phyloP scores from a whole-genome alignment of 2,329 filamentous ascomycete genomes.

The Penicillium occitanis region DNA sequence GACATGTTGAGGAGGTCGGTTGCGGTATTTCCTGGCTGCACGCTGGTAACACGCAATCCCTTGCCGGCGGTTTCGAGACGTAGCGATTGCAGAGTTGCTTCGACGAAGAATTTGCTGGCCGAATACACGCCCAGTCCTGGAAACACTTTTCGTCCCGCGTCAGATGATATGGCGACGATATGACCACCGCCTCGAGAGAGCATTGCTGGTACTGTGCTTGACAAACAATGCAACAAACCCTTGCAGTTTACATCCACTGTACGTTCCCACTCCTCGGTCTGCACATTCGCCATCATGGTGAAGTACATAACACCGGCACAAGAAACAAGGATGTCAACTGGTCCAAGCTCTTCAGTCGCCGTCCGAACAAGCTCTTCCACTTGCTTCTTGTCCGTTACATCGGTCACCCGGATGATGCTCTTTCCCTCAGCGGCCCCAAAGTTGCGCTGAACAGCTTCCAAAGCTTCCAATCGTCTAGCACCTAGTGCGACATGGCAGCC shows the following conservation, averaged over 20 bases:
- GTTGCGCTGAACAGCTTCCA: constrained; percentile 65
- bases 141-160: constrained; percentile 79
- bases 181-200: constrained; percentile 67
- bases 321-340: constrained; percentile 74
- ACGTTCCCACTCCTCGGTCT: constrained; percentile 73
- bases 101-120: constrained; percentile 81
- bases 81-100: constrained; percentile 73
- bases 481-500: constrained; percentile 71
- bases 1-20: constrained; percentile 74
- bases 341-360: constrained; percentile 63
- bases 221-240: constrained; percentile 71
- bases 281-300: constrained; percentile 78
- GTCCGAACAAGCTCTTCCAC: constrained; percentile 65
- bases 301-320: constrained; percentile 87
- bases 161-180: constrained; percentile 78
- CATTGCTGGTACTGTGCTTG: constrained; percentile 69
- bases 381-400: constrained; percentile 66
- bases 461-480: constrained; percentile 67
- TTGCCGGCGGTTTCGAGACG: constrained; percentile 73
- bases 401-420: constrained; percentile 67
- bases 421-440: constrained; percentile 61
- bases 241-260: constrained; percentile 88
- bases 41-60: constrained; percentile 69
- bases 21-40: constrained; percentile 75
- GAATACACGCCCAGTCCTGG: constrained; percentile 80